These are phyloP conservation scores for Ustilago xerochloae DNA, from an alignment of 1,284 basidiomycete genomes.

Conservation along the genomic window DNA sequence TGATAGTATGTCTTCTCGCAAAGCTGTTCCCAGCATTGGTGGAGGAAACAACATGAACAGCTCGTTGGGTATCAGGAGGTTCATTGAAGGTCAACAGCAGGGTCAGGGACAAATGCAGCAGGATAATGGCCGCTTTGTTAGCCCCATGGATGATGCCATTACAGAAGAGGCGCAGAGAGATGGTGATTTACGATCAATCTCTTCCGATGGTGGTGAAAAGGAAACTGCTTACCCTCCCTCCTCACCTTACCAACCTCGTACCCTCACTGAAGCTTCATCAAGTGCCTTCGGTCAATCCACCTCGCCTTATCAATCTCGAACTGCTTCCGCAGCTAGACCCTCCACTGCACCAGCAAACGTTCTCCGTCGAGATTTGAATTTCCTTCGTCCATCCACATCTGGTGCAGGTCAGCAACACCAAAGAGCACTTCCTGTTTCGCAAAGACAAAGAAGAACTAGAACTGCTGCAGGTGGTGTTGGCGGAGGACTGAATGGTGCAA, in stretches of 20 bases:
- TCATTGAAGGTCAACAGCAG: slow-evolving; percentile 20
- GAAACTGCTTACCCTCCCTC: slow-evolving; percentile 10
- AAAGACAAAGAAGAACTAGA: slow-evolving; percentile 21
- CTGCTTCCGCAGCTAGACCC: slow-evolving; percentile 15
- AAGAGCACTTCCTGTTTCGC: background rate
- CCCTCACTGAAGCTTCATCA: slow-evolving; percentile 15
- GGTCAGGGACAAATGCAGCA: background rate
- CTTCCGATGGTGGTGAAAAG: slow-evolving; percentile 16
- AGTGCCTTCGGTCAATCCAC: slow-evolving; percentile 17
- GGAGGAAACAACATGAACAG: slow-evolving; percentile 10
- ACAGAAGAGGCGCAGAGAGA: slow-evolving; percentile 32
- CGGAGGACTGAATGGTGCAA: background rate
- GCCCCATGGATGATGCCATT: slow-evolving; percentile 42
- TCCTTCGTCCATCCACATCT: slow-evolving; percentile 28
- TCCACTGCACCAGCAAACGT: slow-evolving; percentile 43
- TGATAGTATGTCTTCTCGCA: slow-evolving; percentile 7
- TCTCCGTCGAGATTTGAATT: slow-evolving; percentile 16
- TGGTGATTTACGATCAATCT: slow-evolving; percentile 14
- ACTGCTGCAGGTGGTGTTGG: slow-evolving; percentile 12
- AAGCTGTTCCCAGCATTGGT: background rate
- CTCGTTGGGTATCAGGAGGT: slow-evolving; percentile 44
- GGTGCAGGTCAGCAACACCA: slow-evolving; percentile 4
- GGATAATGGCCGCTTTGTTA: slow-evolving; percentile 25
- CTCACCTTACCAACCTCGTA: background rate
- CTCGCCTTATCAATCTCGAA: background rate